These are phyloP conservation scores for Blastocladiella emersonii DNA, from an alignment of 371 early-diverging fungal genomes.

Conservation along the genomic window DNA sequence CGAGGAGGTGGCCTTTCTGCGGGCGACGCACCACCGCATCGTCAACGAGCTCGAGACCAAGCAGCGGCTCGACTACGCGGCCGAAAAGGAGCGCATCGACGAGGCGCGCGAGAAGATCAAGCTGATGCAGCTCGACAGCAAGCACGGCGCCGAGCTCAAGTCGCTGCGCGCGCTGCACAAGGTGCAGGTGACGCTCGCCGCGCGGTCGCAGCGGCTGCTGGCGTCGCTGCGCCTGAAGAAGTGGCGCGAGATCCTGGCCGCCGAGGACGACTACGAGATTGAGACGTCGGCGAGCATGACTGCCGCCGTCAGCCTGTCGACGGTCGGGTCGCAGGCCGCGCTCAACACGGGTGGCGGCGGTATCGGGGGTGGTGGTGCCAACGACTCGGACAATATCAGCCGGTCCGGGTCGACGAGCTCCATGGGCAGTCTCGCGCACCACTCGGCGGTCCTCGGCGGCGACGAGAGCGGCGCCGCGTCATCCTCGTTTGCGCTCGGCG, in stretches of 20 bases:
- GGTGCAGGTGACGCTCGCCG: background rate
- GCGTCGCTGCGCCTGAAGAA: background rate
- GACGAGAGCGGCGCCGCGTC: too few species aligned
- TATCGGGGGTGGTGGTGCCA: too few species aligned
- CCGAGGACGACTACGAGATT: background rate
- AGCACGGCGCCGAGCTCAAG: background rate
- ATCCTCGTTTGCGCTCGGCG: too few species aligned
- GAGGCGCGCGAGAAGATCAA: constrained; percentile 1
- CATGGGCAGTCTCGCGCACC: too few species aligned
- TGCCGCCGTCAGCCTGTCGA: too few species aligned
- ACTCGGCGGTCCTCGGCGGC: too few species aligned
- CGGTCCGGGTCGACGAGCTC: too few species aligned
- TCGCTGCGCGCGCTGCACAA: background rate
- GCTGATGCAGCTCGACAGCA: background rate
- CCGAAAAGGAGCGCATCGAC: background rate
- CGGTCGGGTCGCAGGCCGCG: too few species aligned
- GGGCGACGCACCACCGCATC: constrained; percentile 4
- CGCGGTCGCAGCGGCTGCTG: background rate
- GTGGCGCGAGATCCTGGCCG: background rate
- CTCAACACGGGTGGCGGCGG: too few species aligned
- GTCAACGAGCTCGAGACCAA: background rate
- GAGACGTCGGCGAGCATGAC: too few species aligned
- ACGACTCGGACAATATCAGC: too few species aligned
- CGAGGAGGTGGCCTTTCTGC: constrained; percentile 8
- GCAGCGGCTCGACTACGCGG: background rate